These are phyloP conservation scores for Leptodontidium sp. DNA, from an alignment of 2,329 filamentous ascomycete genomes.

Conservation along the genomic window DNA sequence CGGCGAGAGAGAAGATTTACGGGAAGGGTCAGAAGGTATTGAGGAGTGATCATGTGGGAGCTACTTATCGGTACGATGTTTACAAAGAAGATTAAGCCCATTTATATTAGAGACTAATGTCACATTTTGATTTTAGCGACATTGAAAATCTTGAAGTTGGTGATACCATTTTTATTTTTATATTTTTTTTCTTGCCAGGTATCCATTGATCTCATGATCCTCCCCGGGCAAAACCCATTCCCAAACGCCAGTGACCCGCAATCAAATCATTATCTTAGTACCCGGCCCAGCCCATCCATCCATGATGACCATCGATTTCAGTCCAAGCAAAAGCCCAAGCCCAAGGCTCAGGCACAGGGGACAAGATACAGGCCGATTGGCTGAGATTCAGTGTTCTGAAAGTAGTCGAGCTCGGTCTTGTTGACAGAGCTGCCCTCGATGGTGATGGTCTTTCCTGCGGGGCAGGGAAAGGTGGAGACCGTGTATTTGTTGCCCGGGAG, in stretches of 20 bases:
- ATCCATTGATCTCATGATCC: neutral
- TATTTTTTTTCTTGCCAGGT: neutral
- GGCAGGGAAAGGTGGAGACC: conserved; percentile 41
- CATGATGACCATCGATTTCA: neutral
- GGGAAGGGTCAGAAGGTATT: too few species aligned
- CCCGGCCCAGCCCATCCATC: neutral
- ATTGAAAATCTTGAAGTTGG: neutral
- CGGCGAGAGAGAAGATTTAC: too few species aligned
- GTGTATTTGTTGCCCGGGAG: conserved; percentile 45
- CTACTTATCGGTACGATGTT: too few species aligned
- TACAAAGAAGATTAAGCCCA: too few species aligned
- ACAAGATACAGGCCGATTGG: conserved; percentile 45
- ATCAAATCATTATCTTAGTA: too few species aligned
- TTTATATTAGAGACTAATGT: neutral
- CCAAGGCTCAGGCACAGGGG: conserved; percentile 34
- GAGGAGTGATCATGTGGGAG: too few species aligned
- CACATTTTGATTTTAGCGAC: neutral
- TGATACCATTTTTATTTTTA: neutral
- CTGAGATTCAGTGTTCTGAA: conserved; percentile 36
- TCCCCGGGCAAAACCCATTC: neutral
- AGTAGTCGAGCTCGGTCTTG: conserved; percentile 42
- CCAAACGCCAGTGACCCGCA: too few species aligned
- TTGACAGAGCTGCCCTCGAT: conserved; percentile 36
- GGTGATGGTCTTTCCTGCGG: conserved; percentile 31
- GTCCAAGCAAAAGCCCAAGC: neutral